A percentile compares a stretch with the other conserved stretches of the same genome.
phyloP scores from a whole-genome alignment of 306 rosid species.

The Medicago lupulina region DNA sequence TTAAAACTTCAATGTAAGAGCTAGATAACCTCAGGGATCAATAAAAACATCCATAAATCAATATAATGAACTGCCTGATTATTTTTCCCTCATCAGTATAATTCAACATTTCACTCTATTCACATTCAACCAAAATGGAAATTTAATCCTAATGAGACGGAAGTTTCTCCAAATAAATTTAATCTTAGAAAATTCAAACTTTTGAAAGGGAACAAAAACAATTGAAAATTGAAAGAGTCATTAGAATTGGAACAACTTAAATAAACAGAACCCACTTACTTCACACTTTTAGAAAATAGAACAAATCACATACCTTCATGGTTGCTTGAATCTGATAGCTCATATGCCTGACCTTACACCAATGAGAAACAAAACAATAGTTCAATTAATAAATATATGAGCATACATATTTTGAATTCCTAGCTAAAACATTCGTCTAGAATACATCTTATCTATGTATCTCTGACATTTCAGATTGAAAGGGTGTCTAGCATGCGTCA shows the following conservation, averaged over 20 bases:
- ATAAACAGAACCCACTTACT: background rate
- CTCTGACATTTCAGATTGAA: no score
- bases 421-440: no score
- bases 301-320: constrained; percentile 53
- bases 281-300: constrained; percentile 17
- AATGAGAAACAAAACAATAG: constrained; percentile 33
- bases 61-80: background rate
- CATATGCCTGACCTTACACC: constrained; percentile 55
- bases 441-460: no score
- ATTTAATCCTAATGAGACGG: no score
- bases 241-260: background rate
- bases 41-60: constrained; percentile 15
- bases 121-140: background rate
- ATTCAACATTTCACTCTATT: background rate
- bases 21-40: constrained; percentile 28
- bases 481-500: no score
- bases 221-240: background rate
- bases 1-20: constrained; percentile 30
- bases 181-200: no score
- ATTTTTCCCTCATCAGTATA: background rate
- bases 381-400: constrained; percentile 29
- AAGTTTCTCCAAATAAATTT: no score
- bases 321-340: constrained; percentile 47
- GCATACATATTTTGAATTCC: background rate
- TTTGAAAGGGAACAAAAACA: no score